Base-by-base conservation (phyloP, 1,284 basidiomycete species). In the Cutaneotrichosporon curvatum region DNA sequence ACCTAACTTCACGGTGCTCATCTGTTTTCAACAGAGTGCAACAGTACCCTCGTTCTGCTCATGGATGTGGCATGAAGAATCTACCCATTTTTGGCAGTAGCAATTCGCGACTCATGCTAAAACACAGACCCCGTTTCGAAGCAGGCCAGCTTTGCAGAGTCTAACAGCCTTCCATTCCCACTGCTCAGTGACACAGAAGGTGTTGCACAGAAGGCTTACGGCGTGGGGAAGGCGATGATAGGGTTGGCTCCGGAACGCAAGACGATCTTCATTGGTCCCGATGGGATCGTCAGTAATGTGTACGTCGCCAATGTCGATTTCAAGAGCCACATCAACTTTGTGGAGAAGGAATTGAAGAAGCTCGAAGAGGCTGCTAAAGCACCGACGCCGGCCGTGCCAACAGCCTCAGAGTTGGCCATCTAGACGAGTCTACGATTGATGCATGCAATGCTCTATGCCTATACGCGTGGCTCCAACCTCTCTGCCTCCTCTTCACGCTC, bases 141-240 rank as follows among this genome's bases (percentile, higher is more conserved):
- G 57, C 83, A 87, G 69, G 81, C 81, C 67, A 61, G 73, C 10
- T 87, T 87, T 60, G 83, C 80, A 4, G 81, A 84, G 58, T 80
- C 84, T 59, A 63, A 87, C 54, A 79, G 80, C 37, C 73, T 88
- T 2, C 55, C 84, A 78, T 88, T 84, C 66, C 83, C 84, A 4
- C 75, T 88, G 16, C 67, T 88, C 55, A 85, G 82, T 55, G 86
- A 88, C 58, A 61, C 69, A 16, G 75, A 80, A 16, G 81, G 81
- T 23, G 74, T 76, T 47, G 81, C 77, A 11, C 75, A 81, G 50
- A 80, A 80, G 59, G 74, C 77, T 2, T 88, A 84, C 60, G 67
- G 75, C 8, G 76, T 86, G 23, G 79, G 78, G 8, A 81, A 78
- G 58, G 79, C 79, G 2, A 60, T 87, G 49, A 65, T 86, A 22